phyloP scores from a whole-genome alignment of 805 yeast species.

The Candida sithepensis region DNA sequence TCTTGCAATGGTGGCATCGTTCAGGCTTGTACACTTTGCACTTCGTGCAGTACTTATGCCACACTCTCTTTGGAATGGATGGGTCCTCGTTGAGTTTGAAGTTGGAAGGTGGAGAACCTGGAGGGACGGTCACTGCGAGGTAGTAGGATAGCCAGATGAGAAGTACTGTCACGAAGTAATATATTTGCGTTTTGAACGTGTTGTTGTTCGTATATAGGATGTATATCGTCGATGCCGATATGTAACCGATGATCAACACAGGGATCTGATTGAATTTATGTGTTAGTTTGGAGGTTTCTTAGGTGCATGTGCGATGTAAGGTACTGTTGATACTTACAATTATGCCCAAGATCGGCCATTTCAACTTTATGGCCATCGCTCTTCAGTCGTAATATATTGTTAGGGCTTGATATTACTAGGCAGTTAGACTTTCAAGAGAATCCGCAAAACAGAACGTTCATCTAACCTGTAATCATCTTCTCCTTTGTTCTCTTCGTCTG shows the following conservation, averaged over 20 bases:
- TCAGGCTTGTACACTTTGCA: constrained; percentile 76
- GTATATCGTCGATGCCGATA: constrained; percentile 9
- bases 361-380: no score
- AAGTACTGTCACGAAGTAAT: constrained; percentile 70
- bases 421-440: no score
- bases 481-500: no score
- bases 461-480: no score
- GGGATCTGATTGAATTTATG: no score
- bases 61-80: constrained; percentile 27
- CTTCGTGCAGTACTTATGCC: constrained; percentile 71
- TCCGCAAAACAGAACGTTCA: no score
- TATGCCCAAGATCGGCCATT: no score
- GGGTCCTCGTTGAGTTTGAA: constrained; percentile 34
- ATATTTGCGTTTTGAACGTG: constrained; percentile 1
- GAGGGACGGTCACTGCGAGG: constrained; percentile 59
- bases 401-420: no score
- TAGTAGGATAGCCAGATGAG: constrained; percentile 74
- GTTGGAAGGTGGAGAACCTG: constrained; percentile 63
- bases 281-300: no score
- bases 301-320: no score
- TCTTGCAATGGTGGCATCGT: constrained; percentile 81
- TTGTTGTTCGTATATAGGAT: constrained; percentile 7
- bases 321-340: no score
- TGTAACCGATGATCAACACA: constrained; percentile 6
- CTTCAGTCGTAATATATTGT: no score